phyloP scores from a whole-genome alignment of 352 stramenopile species.

The Pythium plurisporium region DNA sequence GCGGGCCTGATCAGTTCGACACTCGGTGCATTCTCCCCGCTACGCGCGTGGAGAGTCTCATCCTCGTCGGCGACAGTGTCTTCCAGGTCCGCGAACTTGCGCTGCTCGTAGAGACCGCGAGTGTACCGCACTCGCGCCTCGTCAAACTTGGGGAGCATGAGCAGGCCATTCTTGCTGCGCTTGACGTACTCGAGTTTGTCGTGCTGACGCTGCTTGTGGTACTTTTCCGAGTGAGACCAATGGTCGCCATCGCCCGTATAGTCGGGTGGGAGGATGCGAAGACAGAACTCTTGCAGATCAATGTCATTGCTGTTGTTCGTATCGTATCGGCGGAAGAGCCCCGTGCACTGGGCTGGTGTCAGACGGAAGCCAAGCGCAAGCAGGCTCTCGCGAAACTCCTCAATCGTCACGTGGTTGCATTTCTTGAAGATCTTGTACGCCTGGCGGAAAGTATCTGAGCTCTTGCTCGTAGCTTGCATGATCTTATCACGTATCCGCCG shows the following conservation, averaged over 20 bases:
- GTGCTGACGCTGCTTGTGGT: conserved; percentile 37
- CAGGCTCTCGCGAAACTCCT: conserved; percentile 68
- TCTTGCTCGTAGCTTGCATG: conserved; percentile 67
- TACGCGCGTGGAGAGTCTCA: no score
- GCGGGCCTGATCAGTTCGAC: neutral
- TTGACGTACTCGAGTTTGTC: conserved; percentile 60
- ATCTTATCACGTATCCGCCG: conserved; percentile 80
- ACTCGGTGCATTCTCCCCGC: no score
- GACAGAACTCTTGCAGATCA: conserved; percentile 81
- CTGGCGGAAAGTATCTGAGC: conserved; percentile 76
- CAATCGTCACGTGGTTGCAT: conserved; percentile 57
- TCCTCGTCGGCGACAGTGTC: neutral
- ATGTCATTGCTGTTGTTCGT: conserved; percentile 72
- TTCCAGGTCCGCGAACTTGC: conserved; percentile 41
- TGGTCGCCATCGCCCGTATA: conserved; percentile 77
- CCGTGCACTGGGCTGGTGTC: conserved; percentile 52
- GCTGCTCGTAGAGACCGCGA: conserved; percentile 34
- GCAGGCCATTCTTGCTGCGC: conserved; percentile 55
- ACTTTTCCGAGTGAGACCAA: conserved; percentile 68
- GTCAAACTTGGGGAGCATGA: conserved; percentile 59
- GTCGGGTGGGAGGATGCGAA: conserved; percentile 68
- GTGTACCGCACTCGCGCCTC: conserved; percentile 46
- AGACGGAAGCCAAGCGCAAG: conserved; percentile 68
- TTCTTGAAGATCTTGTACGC: conserved; percentile 84
- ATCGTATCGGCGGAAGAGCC: conserved; percentile 72